Evolutionary conservation across 148 eudicot species (phyloP), one percentile per base, ranked within the genome.

Genomic region (Simmondsia chinensis): DNA sequence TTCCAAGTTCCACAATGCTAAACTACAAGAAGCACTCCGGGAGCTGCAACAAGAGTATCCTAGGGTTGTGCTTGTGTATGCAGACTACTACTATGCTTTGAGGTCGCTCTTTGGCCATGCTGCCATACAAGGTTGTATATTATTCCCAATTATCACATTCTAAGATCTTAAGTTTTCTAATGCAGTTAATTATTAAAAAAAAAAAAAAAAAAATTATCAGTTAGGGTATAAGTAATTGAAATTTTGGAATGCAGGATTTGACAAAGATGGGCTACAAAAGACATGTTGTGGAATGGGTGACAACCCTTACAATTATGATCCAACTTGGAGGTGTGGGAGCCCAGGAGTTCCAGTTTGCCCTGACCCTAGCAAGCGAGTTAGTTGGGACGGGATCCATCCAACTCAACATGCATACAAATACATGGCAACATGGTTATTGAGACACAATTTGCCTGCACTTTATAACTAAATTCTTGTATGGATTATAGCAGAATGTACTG

Each of bases 301-400:
- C 9, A 26, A 26, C 7, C 33, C 33, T 5, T 52, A 52, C 33
- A 52, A 52, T 16, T 35, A 13, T 12, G 43, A 23, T 9, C 20
- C 16, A 0, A 9, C 10, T 4, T 2, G n/a, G 4, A 9, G 0
- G 5, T 54, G 59, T 23, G 59, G 59, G 16, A 39, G 11, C 11
- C 22, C 22, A 0, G 23, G 5, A 0, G 41, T 43, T 9, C 11
- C 25, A 6, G 40, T 24, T 0, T 54, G 59, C 24, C 24, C 9
- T 2, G 27, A 54, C 12, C 59, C 59, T 0, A n/a, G 3, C 4
- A 31, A 23, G 11, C 21, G 5, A 1, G 21, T 54, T 8, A 41
- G 31, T 8, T 54, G 59, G 50, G 59, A 54, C 43, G 59, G 50
- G 33, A 5, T 54, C 9, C 59, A 54, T 11, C 6, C 23, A 20